Evolutionary conservation across 805 yeast species (phyloP).

Genomic region (Candida verbasci): DNA sequence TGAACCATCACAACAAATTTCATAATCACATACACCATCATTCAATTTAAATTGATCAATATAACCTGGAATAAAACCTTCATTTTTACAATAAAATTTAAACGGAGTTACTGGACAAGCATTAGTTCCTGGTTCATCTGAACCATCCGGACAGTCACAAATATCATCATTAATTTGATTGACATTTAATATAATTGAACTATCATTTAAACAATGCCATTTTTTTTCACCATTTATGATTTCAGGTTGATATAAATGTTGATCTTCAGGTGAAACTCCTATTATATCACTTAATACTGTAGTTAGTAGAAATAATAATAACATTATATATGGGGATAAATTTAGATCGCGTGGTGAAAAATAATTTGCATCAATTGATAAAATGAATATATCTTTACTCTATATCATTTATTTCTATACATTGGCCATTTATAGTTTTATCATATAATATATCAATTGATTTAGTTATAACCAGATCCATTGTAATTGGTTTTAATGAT

Average conservation of each 20-base stretch:
- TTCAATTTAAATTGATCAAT: slow-evolving; percentile 67
- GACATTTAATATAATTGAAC: slow-evolving; percentile 56
- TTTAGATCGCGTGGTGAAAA: slow-evolving; percentile 2
- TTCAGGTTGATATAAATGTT: slow-evolving; percentile 44
- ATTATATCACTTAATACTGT: slow-evolving; percentile 4
- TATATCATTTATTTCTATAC: slow-evolving; percentile 13
- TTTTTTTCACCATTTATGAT: slow-evolving; percentile 27
- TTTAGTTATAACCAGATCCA: slow-evolving; percentile 26
- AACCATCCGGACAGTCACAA: slow-evolving; percentile 97
- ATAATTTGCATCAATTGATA: too few species aligned
- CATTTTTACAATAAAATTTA: slow-evolving; percentile 70
- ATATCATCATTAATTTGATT: slow-evolving; percentile 77
- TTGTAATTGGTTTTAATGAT: slow-evolving; percentile 18
- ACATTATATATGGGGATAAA: background rate
- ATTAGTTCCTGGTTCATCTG: slow-evolving; percentile 93
- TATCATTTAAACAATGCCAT: slow-evolving; percentile 70
- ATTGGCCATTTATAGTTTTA: slow-evolving; percentile 26
- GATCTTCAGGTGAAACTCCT: slow-evolving; percentile 39
- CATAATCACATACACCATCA: slow-evolving; percentile 92
- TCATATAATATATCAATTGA: slow-evolving; percentile 18
- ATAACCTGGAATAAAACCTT: slow-evolving; percentile 59
- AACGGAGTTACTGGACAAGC: slow-evolving; percentile 51
- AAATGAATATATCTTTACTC: slow-evolving; percentile 9
- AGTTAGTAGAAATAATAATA: slow-evolving; percentile 1
- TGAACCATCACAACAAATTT: slow-evolving; percentile 87